Evolutionary conservation across 306 rosid genomes (phyloP), one percentile per base, ranked within the genome.

Genomic region (Pyrus bretschneideri): DNA sequence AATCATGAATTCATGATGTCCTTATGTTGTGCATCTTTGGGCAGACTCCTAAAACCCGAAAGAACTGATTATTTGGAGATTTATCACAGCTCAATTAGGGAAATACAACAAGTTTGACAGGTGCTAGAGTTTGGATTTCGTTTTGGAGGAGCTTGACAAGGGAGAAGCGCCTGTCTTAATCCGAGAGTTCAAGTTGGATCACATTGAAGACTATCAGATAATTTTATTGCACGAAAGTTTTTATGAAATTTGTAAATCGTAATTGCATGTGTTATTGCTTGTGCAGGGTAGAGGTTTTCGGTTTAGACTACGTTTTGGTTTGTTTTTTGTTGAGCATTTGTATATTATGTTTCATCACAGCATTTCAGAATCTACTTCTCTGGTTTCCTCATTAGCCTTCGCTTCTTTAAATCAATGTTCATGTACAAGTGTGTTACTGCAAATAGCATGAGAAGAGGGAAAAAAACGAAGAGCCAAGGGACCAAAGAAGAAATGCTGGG

Each of bases 21-120:
- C 5, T 42, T n/a, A 54, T 60, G 15, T 27, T 23, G 14, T 68
- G n/a, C 30, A 27, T 72, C 55, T 45, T n/a, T 87, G 14, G 17
- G 75, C 93, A 92, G 97, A 93, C 86, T 9, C 87, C 92, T 30
- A 86, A 82, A 86, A 10, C 64, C 25, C 89, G 93, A 77, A 84
- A 73, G 78, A 65, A 51, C 65, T 90, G 82, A 89, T 86, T 27
- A 62, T 57, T 76, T 40, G 80, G 81, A 75, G 77, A 79, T 64
- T 79, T 74, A 72, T 76, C 67, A 71, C 69, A 29, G 84, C 88
- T 84, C 72, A 74, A 78, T 63, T 78, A 77, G 79, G 83, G 83
- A 83, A 76, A 60, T 38, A 64, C 75, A 73, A 67, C 82, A 75
- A 75, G 75, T 84, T 77, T 78, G 46, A 77, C 51, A 69, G 73